Evolutionary conservation across 805 yeast species (phyloP).

Genomic region (Nakazawaea ishiwadae): DNA sequence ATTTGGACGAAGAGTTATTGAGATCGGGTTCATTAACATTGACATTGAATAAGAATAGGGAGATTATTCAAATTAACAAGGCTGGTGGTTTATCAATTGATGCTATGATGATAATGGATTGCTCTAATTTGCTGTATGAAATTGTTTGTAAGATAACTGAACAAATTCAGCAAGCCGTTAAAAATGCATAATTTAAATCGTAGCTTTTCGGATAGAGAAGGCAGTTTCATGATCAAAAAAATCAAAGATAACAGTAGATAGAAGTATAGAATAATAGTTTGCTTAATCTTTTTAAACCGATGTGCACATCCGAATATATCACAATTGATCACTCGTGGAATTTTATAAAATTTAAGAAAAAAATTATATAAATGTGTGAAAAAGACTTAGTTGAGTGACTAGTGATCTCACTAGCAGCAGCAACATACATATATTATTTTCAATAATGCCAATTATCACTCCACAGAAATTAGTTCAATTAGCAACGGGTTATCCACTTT

Average conservation of each 20-base stretch:
- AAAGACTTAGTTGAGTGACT: too few species aligned
- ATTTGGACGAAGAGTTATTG: conserved; percentile 67
- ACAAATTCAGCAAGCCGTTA: conserved; percentile 48
- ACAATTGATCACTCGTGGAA: too few species aligned
- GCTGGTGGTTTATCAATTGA: conserved; percentile 88
- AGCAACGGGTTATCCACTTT: conserved; percentile 1
- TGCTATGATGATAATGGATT: conserved; percentile 60
- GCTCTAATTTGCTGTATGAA: conserved; percentile 60
- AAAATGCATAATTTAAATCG: conserved; percentile 43
- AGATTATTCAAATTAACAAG: conserved; percentile 83
- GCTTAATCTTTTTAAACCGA: too few species aligned
- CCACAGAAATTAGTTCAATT: conserved; percentile 2
- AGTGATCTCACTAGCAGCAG: too few species aligned
- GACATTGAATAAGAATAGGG: conserved; percentile 85
- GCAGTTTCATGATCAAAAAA: too few species aligned
- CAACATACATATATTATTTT: too few species aligned
- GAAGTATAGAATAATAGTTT: too few species aligned
- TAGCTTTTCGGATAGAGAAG: neutral
- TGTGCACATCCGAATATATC: too few species aligned
- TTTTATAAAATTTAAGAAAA: too few species aligned
- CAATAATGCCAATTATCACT: neutral
- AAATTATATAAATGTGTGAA: too few species aligned
- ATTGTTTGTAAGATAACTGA: conserved; percentile 64
- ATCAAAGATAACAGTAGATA: too few species aligned
- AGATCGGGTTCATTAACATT: conserved; percentile 79